Evolutionary conservation across 1,284 basidiomycete genomes (phyloP).

Genomic region (Inonotus hispidus): DNA sequence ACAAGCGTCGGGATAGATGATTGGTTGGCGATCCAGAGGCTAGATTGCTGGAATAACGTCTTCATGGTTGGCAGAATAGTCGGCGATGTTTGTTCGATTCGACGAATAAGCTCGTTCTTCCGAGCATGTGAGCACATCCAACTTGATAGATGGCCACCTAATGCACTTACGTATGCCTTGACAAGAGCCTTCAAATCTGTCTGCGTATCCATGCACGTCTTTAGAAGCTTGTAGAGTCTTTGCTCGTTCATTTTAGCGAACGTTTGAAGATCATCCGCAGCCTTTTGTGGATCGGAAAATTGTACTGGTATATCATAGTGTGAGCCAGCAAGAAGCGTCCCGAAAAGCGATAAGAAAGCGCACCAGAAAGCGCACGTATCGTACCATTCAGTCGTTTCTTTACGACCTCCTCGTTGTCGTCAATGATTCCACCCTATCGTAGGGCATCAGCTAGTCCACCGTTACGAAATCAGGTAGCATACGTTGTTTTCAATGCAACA

Average conservation of each 20-base stretch:
- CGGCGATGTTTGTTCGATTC: constrained; percentile 67
- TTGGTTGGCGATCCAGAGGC: constrained; percentile 75
- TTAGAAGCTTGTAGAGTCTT: constrained; percentile 80
- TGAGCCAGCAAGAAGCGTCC: constrained; percentile 4
- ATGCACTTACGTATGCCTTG: constrained; percentile 63
- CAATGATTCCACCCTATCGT: constrained; percentile 79
- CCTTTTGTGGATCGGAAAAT: constrained; percentile 71
- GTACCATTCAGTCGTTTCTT: constrained; percentile 49
- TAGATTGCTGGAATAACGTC: constrained; percentile 66
- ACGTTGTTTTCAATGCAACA: constrained; percentile 79
- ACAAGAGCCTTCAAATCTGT: constrained; percentile 77
- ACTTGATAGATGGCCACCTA: neutral
- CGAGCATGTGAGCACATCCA: neutral
- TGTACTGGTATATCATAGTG: constrained; percentile 31
- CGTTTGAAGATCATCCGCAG: constrained; percentile 68
- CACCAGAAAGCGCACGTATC: constrained; percentile 60
- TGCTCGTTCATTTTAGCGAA: constrained; percentile 89
- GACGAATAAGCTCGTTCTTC: constrained; percentile 72
- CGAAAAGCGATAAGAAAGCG: constrained; percentile 21
- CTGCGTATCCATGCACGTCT: constrained; percentile 76
- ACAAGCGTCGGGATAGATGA: constrained; percentile 81
- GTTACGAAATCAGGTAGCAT: constrained; percentile 18
- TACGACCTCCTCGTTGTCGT: constrained; percentile 65
- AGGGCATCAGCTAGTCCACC: constrained; percentile 9
- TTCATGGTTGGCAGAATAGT: constrained; percentile 65